phyloP scores from a whole-genome alignment of 2,329 filamentous ascomycete species.

The Alternaria hordeiaustralica region DNA sequence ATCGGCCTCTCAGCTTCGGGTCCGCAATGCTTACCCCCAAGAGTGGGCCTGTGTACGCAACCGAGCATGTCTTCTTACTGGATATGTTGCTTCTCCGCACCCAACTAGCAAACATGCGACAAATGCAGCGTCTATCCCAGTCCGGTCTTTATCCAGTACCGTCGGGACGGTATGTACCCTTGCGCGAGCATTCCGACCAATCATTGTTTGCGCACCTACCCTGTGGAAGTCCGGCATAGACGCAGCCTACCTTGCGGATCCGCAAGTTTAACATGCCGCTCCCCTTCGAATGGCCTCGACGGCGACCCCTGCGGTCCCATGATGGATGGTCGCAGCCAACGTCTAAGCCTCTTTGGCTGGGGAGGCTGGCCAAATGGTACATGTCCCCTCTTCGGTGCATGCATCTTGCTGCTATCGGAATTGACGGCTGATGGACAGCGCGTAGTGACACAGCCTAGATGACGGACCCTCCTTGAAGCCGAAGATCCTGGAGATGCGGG shows the following conservation, averaged over 20 bases:
- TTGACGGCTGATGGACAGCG: slow-evolving; percentile 20
- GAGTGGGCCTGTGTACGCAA: slow-evolving; percentile 22
- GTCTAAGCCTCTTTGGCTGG: slow-evolving; percentile 14
- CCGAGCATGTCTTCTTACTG: slow-evolving; percentile 19
- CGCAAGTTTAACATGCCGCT: slow-evolving; percentile 28
- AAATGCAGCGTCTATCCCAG: slow-evolving; percentile 30
- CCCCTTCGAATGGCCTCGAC: slow-evolving; percentile 12
- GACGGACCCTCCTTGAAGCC: slow-evolving; percentile 32
- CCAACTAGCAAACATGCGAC: slow-evolving; percentile 18
- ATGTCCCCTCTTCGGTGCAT: slow-evolving; percentile 34
- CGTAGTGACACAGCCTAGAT: slow-evolving; percentile 23
- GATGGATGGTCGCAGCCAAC: slow-evolving; percentile 15
- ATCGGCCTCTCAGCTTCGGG: slow-evolving; percentile 21
- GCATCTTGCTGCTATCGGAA: slow-evolving; percentile 25
- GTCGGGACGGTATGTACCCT: slow-evolving; percentile 23
- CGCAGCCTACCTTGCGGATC: slow-evolving; percentile 38
- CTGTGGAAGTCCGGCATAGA: slow-evolving; percentile 9
- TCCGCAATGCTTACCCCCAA: slow-evolving; percentile 31
- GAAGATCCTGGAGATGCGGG: slow-evolving; percentile 38
- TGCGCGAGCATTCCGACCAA: slow-evolving; percentile 27
- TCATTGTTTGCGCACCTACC: slow-evolving; percentile 21
- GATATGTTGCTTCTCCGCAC: slow-evolving; percentile 33
- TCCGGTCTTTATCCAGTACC: slow-evolving; percentile 25
- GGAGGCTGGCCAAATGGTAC: slow-evolving; percentile 20
- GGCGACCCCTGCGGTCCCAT: slow-evolving; percentile 8